Base-by-base conservation (phyloP, 148 eudicot species). In the Rheum nobile region DNA sequence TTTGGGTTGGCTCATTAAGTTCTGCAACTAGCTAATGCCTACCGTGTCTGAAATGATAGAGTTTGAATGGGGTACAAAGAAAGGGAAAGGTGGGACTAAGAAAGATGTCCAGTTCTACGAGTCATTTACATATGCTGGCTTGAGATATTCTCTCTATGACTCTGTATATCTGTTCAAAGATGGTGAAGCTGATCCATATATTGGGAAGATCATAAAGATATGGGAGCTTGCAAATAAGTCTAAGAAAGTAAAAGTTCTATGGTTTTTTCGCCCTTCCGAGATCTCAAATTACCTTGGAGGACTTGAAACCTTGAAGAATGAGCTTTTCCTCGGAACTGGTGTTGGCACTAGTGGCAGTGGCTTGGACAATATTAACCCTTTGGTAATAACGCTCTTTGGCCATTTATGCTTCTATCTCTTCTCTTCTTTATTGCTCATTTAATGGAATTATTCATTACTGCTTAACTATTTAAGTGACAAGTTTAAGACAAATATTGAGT, bases 251-350 rank as follows among this genome's bases (percentile, higher is more conserved):
- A 87, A 88, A 76, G 42, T 88, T 68, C 81, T 84, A 11, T 92
- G 97, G 97, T 92, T 90, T 80, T 88, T 92, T 61, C 84, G 77
- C 21, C 91, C 96, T 22, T 81, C 67, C 0, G 97, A 92, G 81
- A 86, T 92, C 43, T 73, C 80, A 71, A 72, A 76, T 71, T 80
- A 85, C 80, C 75, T 86, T 21, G 74, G 74, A 46, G 79, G 77
- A 28, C 74, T 61, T 54, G 43, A 75, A 69, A 72, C 78, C 35
- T 75, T 78, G 29, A 54, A 79, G 38, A 85, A 87, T 73, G 97
- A 90, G 80, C 72, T 92, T 48, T 85, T 92, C 78, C 67, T 92
- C 72, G 97, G 88, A 3, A 76, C 80, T 34, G 95, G 97, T 61
- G 81, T 65, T 48, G 97, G 95, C 21, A 41, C 3, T 32, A 80